Evolutionary conservation across 176 grass and related monocot genomes (phyloP).

Genomic region (Dactylis glomerata): DNA sequence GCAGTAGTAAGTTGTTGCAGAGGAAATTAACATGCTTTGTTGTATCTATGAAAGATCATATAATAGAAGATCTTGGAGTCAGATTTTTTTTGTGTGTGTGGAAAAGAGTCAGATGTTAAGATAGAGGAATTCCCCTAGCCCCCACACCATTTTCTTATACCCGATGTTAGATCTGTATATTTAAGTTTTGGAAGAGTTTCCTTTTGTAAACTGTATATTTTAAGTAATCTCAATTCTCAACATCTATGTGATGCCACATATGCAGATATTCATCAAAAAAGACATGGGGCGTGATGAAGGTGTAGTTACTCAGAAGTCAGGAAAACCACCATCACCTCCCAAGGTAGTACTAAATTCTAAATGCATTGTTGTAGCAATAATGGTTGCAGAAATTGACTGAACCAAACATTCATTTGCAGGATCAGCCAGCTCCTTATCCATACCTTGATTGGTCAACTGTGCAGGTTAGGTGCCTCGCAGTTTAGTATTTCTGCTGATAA

Average conservation of each 20-base stretch:
- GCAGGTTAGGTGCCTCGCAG: constrained; percentile 35
- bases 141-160: background rate
- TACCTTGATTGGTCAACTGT: constrained; percentile 79
- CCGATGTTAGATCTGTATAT: background rate
- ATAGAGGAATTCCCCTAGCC: background rate
- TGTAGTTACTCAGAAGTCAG: constrained; percentile 52
- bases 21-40: background rate
- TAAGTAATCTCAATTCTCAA: background rate
- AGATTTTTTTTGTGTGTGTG: background rate
- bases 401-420: constrained; percentile 37
- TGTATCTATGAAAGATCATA: background rate
- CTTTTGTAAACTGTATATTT: background rate
- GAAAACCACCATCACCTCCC: constrained; percentile 53
- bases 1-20: background rate
- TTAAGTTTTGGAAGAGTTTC: background rate
- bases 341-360: constrained; percentile 59
- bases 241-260: constrained; percentile 7
- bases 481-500: background rate
- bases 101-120: no score
- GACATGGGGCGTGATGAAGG: constrained; percentile 64
- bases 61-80: background rate
- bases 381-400: background rate
- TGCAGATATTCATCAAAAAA: constrained; percentile 28
- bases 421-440: constrained; percentile 54
- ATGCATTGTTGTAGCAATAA: background rate